Base-by-base conservation (phyloP, 2,329 filamentous ascomycete genomes). In the Venturiaceae sp. region DNA sequence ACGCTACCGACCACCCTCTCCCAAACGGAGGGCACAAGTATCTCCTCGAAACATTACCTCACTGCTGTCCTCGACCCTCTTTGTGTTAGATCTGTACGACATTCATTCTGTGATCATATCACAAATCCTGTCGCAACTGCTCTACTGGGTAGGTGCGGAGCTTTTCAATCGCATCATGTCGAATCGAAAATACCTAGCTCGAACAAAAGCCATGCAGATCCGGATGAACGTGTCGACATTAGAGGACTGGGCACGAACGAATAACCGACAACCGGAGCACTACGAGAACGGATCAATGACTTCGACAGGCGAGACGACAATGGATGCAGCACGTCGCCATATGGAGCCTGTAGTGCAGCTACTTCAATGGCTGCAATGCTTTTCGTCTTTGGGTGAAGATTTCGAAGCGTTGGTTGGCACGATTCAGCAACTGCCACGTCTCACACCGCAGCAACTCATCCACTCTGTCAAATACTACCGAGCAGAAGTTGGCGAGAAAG, bases 151-250 rank as follows among this genome's bases (percentile, higher is more conserved):
- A 16, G 89, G 92, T 6, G 90, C 92, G 0, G 94, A 99, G 73
- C 83, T 97, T 8, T 99, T 99, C 77, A 99, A 99, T 72, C 87
- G 92, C 60, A 89, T 99, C 71, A 96, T 99, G 89, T 92, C 89
- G 32, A 96, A 95, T 67, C 84, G 90, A 63, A 92, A 92, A 70
- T 99, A 96, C 67, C 80, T 99, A 9, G 92, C 94, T 5, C 83
- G 94, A 57, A 99, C 94, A 19, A 99, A 99, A 72, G 94, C 94
- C 3, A 99, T 99, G 94, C 94, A 99, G 71, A 97, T 99, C 65
- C 89, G 94, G 64, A 97, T 99, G 92, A 99, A 99, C 69, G 85
- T 99, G 6, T 97, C 94, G 0, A 87, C 86, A 7, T 77, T 99
- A 21, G 94, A 99, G 71, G 94, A 99, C 68, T 99, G 94, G 94